Base-by-base conservation (phyloP, 169 alveolate species). In the Pseudocohnilembus persalinus region DNA sequence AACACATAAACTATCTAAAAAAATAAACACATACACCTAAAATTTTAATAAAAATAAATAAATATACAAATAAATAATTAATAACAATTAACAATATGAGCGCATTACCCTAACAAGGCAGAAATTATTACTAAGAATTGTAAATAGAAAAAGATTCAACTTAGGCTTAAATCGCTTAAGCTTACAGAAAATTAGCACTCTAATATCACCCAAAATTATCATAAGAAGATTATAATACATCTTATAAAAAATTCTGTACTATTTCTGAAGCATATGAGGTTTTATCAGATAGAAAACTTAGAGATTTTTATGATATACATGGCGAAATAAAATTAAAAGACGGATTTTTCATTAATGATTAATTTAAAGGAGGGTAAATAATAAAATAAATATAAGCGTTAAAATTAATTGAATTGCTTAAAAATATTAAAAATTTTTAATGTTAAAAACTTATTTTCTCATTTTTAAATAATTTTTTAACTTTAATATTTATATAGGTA, bases 211-310 rank as follows among this genome's bases (percentile, higher is more conserved):
- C 88, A 1, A 82, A 84, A 63, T 74, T 74, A 76, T 74, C 75
- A 34, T 77, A 81, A 49, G 78, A 76, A 28, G 76, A 84, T 35
- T 34, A 31, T 11, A 72, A 84, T 64, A 78, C 75, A 84, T 83
- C 88, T 0, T 82, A 84, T 63, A 31, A 76, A 35, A 80, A 76
- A 64, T 86, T 86, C 32, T 80, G 81, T 35, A 83, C 75, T 80
- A 86, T 86, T n/a, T 34, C 83, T 16, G 90, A 86, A 76, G 90
- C 90, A 49, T 86, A 86, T 76, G 82, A 85, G 35, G 90, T 86
- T 29, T 76, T 86, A 49, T 86, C 90, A 0, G 90, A 86, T 32
- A 75, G 81, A 25, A 84, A 86, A n/a, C 79, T 80, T 32, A 80
- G 75, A 74, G 73, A 85, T 73, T 82, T 78, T 72, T 85, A 85